Evolutionary conservation across 495 filamentous ascomycete species (phyloP), one percentile per base, ranked within the genome.

Genomic region (Neurospora sp.): DNA sequence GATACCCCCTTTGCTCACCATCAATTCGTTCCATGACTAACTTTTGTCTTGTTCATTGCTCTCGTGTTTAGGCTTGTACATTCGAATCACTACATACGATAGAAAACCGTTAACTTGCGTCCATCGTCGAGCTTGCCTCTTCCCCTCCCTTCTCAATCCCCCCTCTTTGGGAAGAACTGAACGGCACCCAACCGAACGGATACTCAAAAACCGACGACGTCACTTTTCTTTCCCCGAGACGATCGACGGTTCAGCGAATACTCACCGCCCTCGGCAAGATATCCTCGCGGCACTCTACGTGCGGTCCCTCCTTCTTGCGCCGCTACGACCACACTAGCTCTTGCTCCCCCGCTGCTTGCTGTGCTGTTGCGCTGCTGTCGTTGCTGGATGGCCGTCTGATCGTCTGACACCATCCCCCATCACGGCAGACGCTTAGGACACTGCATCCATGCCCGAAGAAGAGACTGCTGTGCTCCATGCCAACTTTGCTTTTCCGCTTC

Each of bases 371-470:
- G 70, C 20, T 69, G 45, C 61, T 72, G 41, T 20, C 71, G 70
- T 65, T 71, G 72, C 72, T 76, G 79, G 20, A 79, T 81, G 79
- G 79, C 78, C 73, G 68, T 75, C 74, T 79, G 78, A 78, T 71
- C 70, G 40, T 22, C 69, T 42, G 22, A 20, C 37, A 42, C 68
- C 44, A 69, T 71, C 72, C 68, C 71, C 69, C 53, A 42, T 74
- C 71, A 40, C 71, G 74, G 75, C 75, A 73, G 74, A 74, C 74
- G 69, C 74, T 71, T 74, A 73, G 74, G 71, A 74, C 40, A 71
- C 72, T 75, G 78, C 74, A 78, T 79, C 77, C 76, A 81, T 81
- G 79, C 78, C 77, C 73, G 74, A 79, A 74, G 44, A 79, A 76
- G 72, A 77, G 48, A 69, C 73, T 78, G 74, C 72, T 75, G 73